Conservation (phyloP, 805 yeast species). For the Saturnispora mendoncae region DNA sequence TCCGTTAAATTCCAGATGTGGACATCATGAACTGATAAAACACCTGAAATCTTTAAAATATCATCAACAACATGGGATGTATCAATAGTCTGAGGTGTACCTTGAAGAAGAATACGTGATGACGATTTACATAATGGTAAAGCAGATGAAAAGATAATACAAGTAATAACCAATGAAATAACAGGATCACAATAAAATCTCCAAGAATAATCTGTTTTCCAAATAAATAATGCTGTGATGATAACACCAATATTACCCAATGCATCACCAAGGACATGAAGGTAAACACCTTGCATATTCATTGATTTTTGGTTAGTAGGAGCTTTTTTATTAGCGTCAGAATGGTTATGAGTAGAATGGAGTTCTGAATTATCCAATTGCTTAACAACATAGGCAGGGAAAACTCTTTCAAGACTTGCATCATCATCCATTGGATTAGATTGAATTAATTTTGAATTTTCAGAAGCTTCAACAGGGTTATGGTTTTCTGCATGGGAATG, state of each 20-base stretch:
- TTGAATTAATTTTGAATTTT: conserved; percentile 8
- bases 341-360: conserved; percentile 5
- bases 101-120: conserved; percentile 82
- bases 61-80: conserved; percentile 66
- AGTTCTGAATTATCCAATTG: conserved; percentile 11
- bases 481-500: background rate
- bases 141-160: conserved; percentile 84
- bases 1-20: conserved; percentile 96
- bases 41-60: conserved; percentile 59
- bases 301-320: conserved; percentile 43
- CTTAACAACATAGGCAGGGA: conserved; percentile 24
- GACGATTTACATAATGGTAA: conserved; percentile 82
- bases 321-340: conserved; percentile 8
- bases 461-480: conserved; percentile 6
- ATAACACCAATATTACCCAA: conserved; percentile 93
- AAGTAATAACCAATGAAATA: conserved; percentile 76
- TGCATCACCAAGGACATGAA: conserved; percentile 95
- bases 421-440: conserved; percentile 14
- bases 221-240: conserved; percentile 77
- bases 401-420: conserved; percentile 22
- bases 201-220: conserved; percentile 92
- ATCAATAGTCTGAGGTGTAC: conserved; percentile 78
- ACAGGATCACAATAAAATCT: conserved; percentile 78
- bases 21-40: conserved; percentile 84
- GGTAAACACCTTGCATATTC: conserved; percentile 94